Conservation (phyloP, 148 eudicot genomes). For the Rhododendron molle region DNA sequence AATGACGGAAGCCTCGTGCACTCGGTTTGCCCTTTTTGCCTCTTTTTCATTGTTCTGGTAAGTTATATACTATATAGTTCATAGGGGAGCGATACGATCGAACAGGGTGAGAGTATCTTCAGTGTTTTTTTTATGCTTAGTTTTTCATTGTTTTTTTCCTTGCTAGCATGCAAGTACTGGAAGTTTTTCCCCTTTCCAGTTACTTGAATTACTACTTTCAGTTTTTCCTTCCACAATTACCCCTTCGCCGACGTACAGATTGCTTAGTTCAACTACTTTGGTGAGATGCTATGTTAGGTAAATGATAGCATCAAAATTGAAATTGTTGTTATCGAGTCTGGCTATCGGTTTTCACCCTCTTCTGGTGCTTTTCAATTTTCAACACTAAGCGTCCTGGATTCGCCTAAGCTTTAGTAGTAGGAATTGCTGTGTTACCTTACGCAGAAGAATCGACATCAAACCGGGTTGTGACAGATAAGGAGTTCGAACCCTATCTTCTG, state of each 20-base stretch:
- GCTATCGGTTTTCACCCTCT: not conserved
- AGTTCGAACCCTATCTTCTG: not conserved
- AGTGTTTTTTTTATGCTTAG: not conserved
- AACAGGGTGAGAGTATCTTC: not conserved
- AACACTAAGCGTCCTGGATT: not conserved
- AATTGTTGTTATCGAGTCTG: not conserved
- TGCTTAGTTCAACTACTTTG: not conserved
- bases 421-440: not conserved
- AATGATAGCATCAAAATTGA: not conserved
- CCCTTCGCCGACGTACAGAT: not conserved
- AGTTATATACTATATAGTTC: not conserved
- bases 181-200: constrained; percentile 5
- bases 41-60: not conserved
- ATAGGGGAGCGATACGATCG: not conserved
- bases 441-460: not conserved
- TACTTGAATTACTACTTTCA: not conserved
- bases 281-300: not conserved
- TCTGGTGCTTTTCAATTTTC: not conserved
- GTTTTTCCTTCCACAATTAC: not conserved
- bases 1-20: too few species aligned
- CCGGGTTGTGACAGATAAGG: not conserved
- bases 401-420: not conserved
- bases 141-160: not conserved
- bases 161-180: not conserved
- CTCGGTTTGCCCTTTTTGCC: not conserved